Evolutionary conservation across 805 yeast genomes (phyloP), one percentile per base, ranked within the genome.

Genomic region (Zygoascus bituminiphila): DNA sequence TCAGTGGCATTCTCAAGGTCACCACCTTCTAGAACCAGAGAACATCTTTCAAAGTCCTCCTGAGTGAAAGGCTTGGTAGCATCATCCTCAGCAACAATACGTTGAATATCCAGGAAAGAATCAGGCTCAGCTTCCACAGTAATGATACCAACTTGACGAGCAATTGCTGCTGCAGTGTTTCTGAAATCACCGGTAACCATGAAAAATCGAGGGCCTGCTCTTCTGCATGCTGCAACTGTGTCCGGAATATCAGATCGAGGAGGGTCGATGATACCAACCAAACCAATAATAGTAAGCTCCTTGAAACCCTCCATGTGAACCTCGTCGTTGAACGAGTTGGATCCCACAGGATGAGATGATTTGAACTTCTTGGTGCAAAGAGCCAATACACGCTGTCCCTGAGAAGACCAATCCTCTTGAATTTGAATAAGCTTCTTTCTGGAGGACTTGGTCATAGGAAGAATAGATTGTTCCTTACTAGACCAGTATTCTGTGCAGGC

Each of bases 181-280:
- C 73, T 76, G 52, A 70, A 75, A 58, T 77, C 82, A 50, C 81
- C 81, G n/a, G 98, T 91, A 54, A 91, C 88, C 97, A 91, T 93
- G 47, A 91, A 85, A 22, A 91, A 85, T 60, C 88, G 94, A 38
- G 89, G 96, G 43, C 97, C 96, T 54, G 96, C 96, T 60, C 80
- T 79, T 69, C 88, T 73, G 47, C 89, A 72, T 53, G 78, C 73
- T 25, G 84, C 76, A 50, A 91, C 76, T 1, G 96, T 84, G 44
- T 74, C 71, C 41, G 78, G 74, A 5, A 88, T 96, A 53, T 81
- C 80, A 9, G 88, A 83, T 60, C 97, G 78, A 50, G 98, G 98
- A 9, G 98, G 98, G 67, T 91, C 98, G 57, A 84, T 86, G 94
- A 91, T 88, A 49, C 96, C 97, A 53, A 87, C 71, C 42, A 91